Evolutionary conservation across 352 stramenopile genomes (phyloP).

Genomic region (Elongisporangium prolatum): DNA sequence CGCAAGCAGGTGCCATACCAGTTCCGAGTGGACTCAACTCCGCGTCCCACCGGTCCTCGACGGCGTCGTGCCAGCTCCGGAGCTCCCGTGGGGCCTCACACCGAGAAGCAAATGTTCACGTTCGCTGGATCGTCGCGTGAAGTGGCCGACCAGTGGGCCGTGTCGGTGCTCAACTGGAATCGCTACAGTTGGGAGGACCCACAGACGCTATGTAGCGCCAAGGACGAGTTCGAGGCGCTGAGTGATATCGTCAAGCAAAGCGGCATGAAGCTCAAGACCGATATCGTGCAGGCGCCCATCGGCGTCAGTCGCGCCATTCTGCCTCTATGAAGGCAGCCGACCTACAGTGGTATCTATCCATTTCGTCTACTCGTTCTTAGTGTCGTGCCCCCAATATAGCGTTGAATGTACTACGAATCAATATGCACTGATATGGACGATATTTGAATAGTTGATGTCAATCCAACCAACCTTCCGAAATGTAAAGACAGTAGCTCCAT

Average conservation of each 20-base stretch:
- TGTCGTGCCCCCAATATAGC: background rate
- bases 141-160: conserved; percentile 62
- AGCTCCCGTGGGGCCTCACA: conserved; percentile 8
- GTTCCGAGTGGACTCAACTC: conserved; percentile 60
- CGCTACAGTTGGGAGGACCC: conserved; percentile 81
- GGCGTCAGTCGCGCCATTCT: conserved; percentile 53
- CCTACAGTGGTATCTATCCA: background rate
- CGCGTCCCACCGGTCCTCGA: conserved; percentile 9
- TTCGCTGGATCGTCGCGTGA: conserved; percentile 55
- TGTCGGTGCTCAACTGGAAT: conserved; percentile 83
- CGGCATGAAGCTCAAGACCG: conserved; percentile 24
- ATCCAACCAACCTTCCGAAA: no score
- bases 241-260: conserved; percentile 29
- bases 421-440: background rate
- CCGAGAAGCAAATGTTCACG: conserved; percentile 18
- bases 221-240: conserved; percentile 54
- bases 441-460: no score
- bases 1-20: conserved; percentile 35
- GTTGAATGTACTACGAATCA: background rate
- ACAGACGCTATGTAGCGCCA: conserved; percentile 73
- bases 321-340: conserved; percentile 27
- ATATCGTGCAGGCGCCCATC: conserved; percentile 21
- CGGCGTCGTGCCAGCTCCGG: conserved; percentile 11
- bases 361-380: background rate
- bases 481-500: no score